Evolutionary conservation across 2,329 filamentous ascomycete genomes (phyloP).

Genomic region (Arthrobotrys megalospora): DNA sequence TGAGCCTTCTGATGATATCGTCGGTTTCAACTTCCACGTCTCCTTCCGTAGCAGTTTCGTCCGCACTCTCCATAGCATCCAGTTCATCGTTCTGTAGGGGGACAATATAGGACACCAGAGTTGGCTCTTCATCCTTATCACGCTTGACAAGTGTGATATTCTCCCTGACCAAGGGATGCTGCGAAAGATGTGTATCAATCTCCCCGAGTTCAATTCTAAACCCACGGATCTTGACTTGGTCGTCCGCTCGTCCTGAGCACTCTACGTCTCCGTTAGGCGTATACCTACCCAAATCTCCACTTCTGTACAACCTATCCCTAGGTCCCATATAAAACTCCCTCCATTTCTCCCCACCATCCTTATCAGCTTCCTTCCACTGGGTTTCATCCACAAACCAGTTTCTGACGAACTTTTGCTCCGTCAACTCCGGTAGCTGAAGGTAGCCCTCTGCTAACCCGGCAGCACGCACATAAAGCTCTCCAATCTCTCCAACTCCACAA

Average conservation of each 20-base stretch:
- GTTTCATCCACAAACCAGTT: constrained; percentile 89
- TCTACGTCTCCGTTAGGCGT: constrained; percentile 80
- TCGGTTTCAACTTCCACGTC: constrained; percentile 71
- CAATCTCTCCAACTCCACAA: constrained; percentile 84
- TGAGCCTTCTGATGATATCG: constrained; percentile 73
- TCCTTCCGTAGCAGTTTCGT: constrained; percentile 72
- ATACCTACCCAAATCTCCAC: constrained; percentile 87
- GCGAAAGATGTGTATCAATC: constrained; percentile 86
- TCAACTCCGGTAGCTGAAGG: constrained; percentile 74
- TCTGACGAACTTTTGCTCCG: constrained; percentile 80
- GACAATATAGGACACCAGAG: constrained; percentile 89
- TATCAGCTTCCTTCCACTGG: constrained; percentile 76
- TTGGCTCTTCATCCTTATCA: constrained; percentile 87
- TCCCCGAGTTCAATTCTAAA: constrained; percentile 96
- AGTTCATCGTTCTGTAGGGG: constrained; percentile 69
- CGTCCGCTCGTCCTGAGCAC: constrained; percentile 84
- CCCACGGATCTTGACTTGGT: constrained; percentile 95
- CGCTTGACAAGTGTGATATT: constrained; percentile 87
- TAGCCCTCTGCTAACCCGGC: constrained; percentile 89
- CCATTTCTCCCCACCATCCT: constrained; percentile 78
- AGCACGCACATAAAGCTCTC: constrained; percentile 86
- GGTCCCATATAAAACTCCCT: constrained; percentile 83
- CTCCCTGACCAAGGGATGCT: constrained; percentile 82
- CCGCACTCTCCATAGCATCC: constrained; percentile 64
- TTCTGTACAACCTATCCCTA: constrained; percentile 87